These are phyloP conservation scores for Fusarium papillatum DNA, from an alignment of 2,329 filamentous ascomycete genomes.

Conservation along the genomic window DNA sequence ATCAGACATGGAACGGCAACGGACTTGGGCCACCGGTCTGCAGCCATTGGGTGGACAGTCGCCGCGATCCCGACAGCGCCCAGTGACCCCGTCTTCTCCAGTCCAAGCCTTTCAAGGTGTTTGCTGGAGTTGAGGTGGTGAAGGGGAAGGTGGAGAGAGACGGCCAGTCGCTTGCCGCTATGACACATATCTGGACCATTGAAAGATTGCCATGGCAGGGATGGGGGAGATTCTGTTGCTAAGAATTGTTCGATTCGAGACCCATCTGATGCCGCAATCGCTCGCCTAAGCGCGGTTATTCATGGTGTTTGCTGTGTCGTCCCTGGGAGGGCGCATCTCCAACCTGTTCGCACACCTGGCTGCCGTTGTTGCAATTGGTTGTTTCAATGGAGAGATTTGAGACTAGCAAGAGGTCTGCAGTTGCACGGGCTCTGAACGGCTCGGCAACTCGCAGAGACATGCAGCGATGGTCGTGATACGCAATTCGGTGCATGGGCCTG, in stretches of 20 bases:
- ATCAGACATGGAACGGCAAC: conserved; percentile 4
- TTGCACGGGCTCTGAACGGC: background rate
- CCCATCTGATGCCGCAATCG: conserved; percentile 22
- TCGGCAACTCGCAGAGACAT: conserved; percentile 2
- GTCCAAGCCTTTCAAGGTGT: conserved; percentile 1
- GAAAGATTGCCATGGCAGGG: conserved; percentile 33
- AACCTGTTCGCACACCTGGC: background rate
- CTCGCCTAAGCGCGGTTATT: conserved; percentile 34
- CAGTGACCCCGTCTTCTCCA: conserved; percentile 9
- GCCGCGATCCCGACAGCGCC: conserved; percentile 3
- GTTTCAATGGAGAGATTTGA: background rate
- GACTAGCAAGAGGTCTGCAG: background rate
- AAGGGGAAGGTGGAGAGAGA: conserved; percentile 14
- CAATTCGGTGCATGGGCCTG: background rate
- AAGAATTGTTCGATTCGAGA: conserved; percentile 37
- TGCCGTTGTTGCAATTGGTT: background rate
- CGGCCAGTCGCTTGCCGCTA: conserved; percentile 20
- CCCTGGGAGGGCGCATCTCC: background rate
- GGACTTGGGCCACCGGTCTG: background rate
- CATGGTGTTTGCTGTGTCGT: conserved; percentile 15
- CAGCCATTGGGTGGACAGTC: background rate
- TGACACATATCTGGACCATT: conserved; percentile 27
- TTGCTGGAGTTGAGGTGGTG: conserved; percentile 8
- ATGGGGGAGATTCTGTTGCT: conserved; percentile 33
- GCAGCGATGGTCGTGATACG: background rate